phyloP scores from a whole-genome alignment of 768 basidiomycete genomes.

The Boletellus ananiceps region DNA sequence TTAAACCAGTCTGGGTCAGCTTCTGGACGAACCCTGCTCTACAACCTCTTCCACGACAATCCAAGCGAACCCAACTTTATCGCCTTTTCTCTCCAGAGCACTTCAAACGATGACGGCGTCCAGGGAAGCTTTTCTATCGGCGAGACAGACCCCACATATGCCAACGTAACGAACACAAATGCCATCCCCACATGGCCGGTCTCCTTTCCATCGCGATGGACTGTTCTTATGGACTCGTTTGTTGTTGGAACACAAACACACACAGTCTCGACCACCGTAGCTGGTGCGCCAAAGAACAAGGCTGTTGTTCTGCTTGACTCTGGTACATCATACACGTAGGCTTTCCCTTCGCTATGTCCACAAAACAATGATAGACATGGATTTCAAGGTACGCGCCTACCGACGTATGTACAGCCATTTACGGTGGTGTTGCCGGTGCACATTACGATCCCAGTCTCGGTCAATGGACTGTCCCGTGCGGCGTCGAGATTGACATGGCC shows the following conservation, averaged over 20 bases:
- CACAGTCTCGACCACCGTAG: conserved; percentile 50
- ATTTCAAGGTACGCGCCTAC: conserved; percentile 60
- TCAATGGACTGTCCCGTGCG: conserved; percentile 73
- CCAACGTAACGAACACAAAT: conserved; percentile 49
- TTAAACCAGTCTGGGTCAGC: conserved; percentile 55
- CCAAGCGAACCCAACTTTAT: conserved; percentile 74
- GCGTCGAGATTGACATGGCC: conserved; percentile 70
- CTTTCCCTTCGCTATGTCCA: conserved; percentile 1
- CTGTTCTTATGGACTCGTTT: conserved; percentile 68
- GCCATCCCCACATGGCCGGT: conserved; percentile 74
- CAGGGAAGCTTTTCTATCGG: conserved; percentile 73
- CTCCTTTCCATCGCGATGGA: conserved; percentile 64
- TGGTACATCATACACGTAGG: conserved; percentile 78
- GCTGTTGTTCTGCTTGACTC: conserved; percentile 77
- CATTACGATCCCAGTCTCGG: conserved; percentile 45
- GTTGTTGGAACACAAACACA: conserved; percentile 52
- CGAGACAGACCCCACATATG: conserved; percentile 62
- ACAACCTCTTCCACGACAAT: conserved; percentile 70
- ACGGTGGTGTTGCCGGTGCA: conserved; percentile 62
- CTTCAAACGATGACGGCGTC: conserved; percentile 49
- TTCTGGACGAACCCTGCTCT: conserved; percentile 65
- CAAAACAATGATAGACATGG: conserved; percentile 4
- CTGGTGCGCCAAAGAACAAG: conserved; percentile 57
- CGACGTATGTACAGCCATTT: conserved; percentile 64
- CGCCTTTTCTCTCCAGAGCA: conserved; percentile 67